Evolutionary conservation across 129 eudicot species (phyloP).

Genomic region (Lonicera japonica): DNA sequence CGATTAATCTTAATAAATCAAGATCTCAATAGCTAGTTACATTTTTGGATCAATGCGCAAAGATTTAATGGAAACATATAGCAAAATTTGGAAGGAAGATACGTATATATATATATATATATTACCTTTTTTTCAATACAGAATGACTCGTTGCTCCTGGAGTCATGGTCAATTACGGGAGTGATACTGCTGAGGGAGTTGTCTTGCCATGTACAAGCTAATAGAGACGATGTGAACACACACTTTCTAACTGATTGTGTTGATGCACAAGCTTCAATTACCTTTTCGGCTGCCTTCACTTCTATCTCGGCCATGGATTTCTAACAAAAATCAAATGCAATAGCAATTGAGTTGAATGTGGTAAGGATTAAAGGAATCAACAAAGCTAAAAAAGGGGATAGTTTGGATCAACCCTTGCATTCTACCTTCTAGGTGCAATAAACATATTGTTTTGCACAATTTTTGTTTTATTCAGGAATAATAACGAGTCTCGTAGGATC

Average conservation of each 20-base stretch:
- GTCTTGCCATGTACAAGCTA: slow-evolving; percentile 67
- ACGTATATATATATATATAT: too few species aligned
- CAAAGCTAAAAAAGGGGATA: neutral
- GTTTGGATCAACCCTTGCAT: too few species aligned
- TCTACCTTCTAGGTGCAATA: too few species aligned
- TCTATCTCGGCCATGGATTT: slow-evolving; percentile 75
- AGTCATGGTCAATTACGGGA: slow-evolving; percentile 40
- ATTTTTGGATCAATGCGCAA: too few species aligned
- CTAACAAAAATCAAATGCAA: slow-evolving; percentile 16
- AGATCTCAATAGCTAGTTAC: too few species aligned
- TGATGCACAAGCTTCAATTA: slow-evolving; percentile 58
- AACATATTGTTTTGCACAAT: too few species aligned
- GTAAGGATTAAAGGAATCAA: neutral
- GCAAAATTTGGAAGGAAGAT: neutral
- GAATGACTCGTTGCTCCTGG: slow-evolving; percentile 69
- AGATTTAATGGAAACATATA: too few species aligned
- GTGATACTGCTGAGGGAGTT: slow-evolving; percentile 21
- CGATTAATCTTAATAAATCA: too few species aligned
- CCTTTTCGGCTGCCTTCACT: slow-evolving; percentile 54
- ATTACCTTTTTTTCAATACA: slow-evolving; percentile 60
- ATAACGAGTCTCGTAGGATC: too few species aligned
- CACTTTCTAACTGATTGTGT: slow-evolving; percentile 52
- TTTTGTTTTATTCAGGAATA: too few species aligned
- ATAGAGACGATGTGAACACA: slow-evolving; percentile 68
- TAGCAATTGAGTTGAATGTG: neutral